These are phyloP conservation scores for Rhynchospora tenuis DNA, from an alignment of 176 grass and related monocot genomes.

Conservation along the genomic window DNA sequence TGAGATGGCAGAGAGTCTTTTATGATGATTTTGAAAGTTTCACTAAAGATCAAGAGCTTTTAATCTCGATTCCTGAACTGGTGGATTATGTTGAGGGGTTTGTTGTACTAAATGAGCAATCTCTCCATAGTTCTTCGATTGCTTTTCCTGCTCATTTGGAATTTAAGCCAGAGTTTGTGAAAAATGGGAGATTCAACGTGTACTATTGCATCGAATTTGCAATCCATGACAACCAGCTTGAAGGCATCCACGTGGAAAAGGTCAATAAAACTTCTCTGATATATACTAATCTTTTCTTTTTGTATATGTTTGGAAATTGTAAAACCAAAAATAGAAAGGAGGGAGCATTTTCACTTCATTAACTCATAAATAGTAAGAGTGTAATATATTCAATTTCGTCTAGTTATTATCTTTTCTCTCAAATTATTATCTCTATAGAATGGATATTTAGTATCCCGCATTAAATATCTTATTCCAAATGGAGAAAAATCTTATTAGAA, in stretches of 20 bases:
- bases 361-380: no score
- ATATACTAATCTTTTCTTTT: no score
- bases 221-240: conserved; percentile 48
- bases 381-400: no score
- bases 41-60: conserved; percentile 56
- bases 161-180: conserved; percentile 43
- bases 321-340: no score
- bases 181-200: conserved; percentile 25
- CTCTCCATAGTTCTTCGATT: conserved; percentile 44
- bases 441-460: no score
- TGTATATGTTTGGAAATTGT: no score
- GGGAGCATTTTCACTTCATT: no score
- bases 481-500: no score
- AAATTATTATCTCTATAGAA: no score
- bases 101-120: conserved; percentile 56
- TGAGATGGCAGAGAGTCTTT: conserved; percentile 84
- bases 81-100: conserved; percentile 91
- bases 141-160: conserved; percentile 47
- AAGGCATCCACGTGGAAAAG: conserved; percentile 29
- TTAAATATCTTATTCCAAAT: no score
- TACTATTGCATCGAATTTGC: conserved; percentile 87
- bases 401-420: no score
- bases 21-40: conserved; percentile 69
- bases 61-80: conserved; percentile 54
- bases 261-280: conserved; percentile 36